These are phyloP conservation scores for Brassica balearica DNA, from an alignment of 441 rosid species.

Conservation along the genomic window DNA sequence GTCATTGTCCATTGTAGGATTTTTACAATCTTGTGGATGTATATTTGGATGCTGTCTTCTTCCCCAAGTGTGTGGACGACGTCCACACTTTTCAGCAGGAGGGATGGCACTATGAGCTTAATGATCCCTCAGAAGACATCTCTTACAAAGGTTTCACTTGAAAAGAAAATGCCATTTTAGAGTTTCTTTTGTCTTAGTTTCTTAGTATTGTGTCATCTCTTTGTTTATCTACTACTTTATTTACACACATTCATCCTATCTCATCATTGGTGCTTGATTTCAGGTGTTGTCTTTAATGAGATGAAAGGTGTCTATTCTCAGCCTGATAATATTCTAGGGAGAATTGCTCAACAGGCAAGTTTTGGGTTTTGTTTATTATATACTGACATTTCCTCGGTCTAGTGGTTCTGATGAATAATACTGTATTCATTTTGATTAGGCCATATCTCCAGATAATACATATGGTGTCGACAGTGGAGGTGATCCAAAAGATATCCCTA, in stretches of 20 bases:
- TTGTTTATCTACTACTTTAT: constrained; percentile 19
- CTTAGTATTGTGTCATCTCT: not conserved
- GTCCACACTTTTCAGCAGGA: constrained; percentile 83
- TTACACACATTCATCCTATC: constrained; percentile 14
- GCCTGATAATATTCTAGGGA: constrained; percentile 91
- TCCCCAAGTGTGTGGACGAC: constrained; percentile 93
- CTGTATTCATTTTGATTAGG: constrained; percentile 50
- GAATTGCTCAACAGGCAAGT: constrained; percentile 77
- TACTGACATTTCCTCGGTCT: not conserved
- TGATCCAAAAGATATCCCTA: constrained; percentile 90
- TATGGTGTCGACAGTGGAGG: constrained; percentile 99
- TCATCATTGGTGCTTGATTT: constrained; percentile 30
- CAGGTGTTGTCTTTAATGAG: constrained; percentile 98
- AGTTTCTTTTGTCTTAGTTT: too few species aligned
- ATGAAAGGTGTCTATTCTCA: constrained; percentile 99
- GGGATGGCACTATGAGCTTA: constrained; percentile 98
- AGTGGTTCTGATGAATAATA: constrained; percentile 22
- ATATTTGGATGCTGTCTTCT: constrained; percentile 96
- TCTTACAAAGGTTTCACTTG: constrained; percentile 73
- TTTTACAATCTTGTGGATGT: constrained; percentile 96
- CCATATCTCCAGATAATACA: constrained; percentile 89
- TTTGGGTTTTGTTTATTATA: constrained; percentile 11
- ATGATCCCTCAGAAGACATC: constrained; percentile 82
- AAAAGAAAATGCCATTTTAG: not conserved
- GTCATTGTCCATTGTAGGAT: constrained; percentile 56